A percentile compares a stretch with the other conserved stretches of the same genome.
Conservation (phyloP, 805 yeast species). For the Saccharomycopsis vini region DNA sequence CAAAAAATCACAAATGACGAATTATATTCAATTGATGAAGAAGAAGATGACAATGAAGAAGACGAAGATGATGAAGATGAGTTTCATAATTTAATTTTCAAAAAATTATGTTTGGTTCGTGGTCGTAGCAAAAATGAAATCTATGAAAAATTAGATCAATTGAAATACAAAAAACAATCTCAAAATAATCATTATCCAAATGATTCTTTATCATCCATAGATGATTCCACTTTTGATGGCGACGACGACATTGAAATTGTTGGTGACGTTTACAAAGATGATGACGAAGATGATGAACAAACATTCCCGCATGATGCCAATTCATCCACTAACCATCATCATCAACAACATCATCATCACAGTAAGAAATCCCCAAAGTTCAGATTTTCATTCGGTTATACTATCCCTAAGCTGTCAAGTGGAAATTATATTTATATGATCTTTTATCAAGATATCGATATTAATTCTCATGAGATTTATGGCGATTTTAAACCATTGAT, state of each 20-base stretch:
- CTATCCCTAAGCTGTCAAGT: slow-evolving; percentile 8
- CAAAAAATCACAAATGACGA: too few relatives aligned
- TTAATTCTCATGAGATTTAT: background rate
- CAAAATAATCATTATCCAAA: background rate
- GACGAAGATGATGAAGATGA: slow-evolving; percentile 7
- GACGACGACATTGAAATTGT: slow-evolving; percentile 13
- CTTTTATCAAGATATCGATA: slow-evolving; percentile 8
- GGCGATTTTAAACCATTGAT: slow-evolving; percentile 6
- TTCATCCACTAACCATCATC: background rate
- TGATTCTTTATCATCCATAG: background rate
- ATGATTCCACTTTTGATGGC: background rate
- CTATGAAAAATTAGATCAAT: slow-evolving; percentile 7
- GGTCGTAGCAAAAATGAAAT: slow-evolving; percentile 12
- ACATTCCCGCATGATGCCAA: too few relatives aligned
- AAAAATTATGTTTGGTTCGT: slow-evolving; percentile 14
- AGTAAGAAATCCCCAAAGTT: slow-evolving; percentile 12
- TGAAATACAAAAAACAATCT: background rate
- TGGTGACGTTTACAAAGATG: slow-evolving; percentile 19
- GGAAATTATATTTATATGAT: slow-evolving; percentile 14
- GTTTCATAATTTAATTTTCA: slow-evolving; percentile 11
- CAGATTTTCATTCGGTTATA: slow-evolving; percentile 12
- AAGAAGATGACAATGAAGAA: background rate
- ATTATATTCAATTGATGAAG: too few relatives aligned
- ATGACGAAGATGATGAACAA: slow-evolving; percentile 6
- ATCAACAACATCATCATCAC: background rate